Evolutionary conservation across 2,329 filamentous ascomycete genomes (phyloP).

Genomic region (Colletotrichum noveboracense): DNA sequence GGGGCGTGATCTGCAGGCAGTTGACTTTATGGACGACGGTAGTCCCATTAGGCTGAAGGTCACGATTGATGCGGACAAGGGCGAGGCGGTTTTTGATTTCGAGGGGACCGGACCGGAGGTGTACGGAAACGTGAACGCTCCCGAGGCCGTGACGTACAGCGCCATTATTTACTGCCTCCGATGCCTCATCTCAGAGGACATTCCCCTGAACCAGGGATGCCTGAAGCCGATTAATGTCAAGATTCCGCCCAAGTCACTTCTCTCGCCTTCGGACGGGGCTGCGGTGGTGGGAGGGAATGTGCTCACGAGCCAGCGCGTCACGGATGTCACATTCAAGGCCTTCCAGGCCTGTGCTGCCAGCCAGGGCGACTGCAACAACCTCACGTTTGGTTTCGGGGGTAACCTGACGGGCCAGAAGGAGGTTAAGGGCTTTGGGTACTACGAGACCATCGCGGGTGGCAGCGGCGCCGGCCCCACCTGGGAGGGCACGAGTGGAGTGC

Average conservation of each 20-base stretch:
- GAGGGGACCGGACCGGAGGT: slow-evolving; percentile 80
- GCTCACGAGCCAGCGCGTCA: slow-evolving; percentile 48
- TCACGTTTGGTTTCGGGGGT: slow-evolving; percentile 78
- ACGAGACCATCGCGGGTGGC: slow-evolving; percentile 70
- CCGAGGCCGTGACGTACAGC: slow-evolving; percentile 80
- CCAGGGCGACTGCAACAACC: slow-evolving; percentile 83
- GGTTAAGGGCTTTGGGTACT: slow-evolving; percentile 49
- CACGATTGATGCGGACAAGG: slow-evolving; percentile 75
- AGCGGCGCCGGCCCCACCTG: slow-evolving; percentile 70
- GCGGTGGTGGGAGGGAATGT: slow-evolving; percentile 87
- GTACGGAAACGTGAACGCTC: slow-evolving; percentile 82
- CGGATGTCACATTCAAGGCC: slow-evolving; percentile 63
- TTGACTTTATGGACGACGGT: slow-evolving; percentile 87
- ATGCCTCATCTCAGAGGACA: slow-evolving; percentile 80
- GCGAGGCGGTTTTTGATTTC: slow-evolving; percentile 83
- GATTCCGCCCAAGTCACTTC: slow-evolving; percentile 75
- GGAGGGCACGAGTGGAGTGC: slow-evolving; percentile 48
- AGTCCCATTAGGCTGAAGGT: slow-evolving; percentile 77
- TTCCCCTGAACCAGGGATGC: slow-evolving; percentile 85
- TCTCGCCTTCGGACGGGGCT: slow-evolving; percentile 77
- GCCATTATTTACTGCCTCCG: slow-evolving; percentile 89
- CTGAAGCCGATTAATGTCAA: slow-evolving; percentile 76
- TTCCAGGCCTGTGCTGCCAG: slow-evolving; percentile 81
- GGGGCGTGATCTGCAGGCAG: slow-evolving; percentile 71
- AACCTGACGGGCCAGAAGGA: slow-evolving; percentile 41